These are phyloP conservation scores for Aspergillus cavernicola DNA, from an alignment of 495 filamentous ascomycete genomes.

Conservation along the genomic window DNA sequence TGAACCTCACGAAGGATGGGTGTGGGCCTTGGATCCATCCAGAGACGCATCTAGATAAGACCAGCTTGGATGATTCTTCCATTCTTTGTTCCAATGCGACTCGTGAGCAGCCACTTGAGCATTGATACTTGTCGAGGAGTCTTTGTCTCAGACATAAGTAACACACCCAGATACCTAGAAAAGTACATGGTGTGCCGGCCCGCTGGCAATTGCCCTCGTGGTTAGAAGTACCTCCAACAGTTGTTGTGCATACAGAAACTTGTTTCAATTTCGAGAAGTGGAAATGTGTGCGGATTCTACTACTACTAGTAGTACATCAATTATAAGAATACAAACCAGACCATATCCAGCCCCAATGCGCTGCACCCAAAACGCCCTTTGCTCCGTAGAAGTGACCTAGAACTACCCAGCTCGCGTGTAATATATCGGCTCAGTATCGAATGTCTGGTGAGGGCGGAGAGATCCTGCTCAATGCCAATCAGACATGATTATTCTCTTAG, in stretches of 20 bases:
- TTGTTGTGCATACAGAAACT: too few relatives aligned
- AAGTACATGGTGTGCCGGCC: too few relatives aligned
- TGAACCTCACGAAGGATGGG: not conserved
- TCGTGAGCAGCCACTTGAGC: not conserved
- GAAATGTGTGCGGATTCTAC: not conserved
- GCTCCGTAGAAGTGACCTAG: not conserved
- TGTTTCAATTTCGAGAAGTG: not conserved
- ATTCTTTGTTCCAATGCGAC: conserved; percentile 4
- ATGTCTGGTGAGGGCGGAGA: conserved; percentile 9
- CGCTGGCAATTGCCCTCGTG: too few relatives aligned
- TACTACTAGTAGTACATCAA: too few relatives aligned
- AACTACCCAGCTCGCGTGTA: not conserved
- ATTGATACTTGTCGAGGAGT: not conserved
- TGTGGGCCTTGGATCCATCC: not conserved
- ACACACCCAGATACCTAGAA: not conserved
- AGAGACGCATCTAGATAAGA: not conserved
- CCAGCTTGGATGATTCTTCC: not conserved
- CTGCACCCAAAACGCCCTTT: conserved; percentile 7
- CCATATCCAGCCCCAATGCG: too few relatives aligned
- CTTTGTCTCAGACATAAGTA: too few relatives aligned
- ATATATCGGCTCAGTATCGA: not conserved
- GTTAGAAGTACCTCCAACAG: too few relatives aligned
- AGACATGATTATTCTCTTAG: not conserved
- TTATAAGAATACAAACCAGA: too few relatives aligned
- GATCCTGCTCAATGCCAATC: conserved; percentile 2